These are phyloP conservation scores for Beauveria sp. DNA, from an alignment of 2,329 filamentous ascomycete species.

Conservation along the genomic window DNA sequence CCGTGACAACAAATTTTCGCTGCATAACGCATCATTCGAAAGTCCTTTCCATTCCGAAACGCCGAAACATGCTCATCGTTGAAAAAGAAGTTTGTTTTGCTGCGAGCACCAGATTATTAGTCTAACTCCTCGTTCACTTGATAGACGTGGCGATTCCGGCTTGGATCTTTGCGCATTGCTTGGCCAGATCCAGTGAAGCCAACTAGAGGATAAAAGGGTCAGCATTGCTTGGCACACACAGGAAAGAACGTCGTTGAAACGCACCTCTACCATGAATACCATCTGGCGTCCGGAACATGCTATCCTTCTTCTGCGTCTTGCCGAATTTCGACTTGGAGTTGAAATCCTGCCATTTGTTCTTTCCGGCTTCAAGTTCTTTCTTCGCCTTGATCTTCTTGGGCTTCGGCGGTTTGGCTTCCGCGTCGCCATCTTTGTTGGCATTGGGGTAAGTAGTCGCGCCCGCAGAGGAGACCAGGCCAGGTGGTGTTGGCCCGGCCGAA, in stretches of 20 bases:
- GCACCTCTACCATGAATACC: conserved; percentile 78
- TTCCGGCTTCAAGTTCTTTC: conserved; percentile 82
- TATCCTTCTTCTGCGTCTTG: conserved; percentile 72
- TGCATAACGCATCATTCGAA: not conserved
- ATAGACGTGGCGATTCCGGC: conserved; percentile 77
- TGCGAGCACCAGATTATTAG: conserved; percentile 33
- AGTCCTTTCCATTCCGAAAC: conserved; percentile 12
- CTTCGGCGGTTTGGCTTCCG: conserved; percentile 61
- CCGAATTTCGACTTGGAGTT: conserved; percentile 66
- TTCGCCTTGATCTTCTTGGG: conserved; percentile 88
- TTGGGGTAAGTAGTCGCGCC: conserved; percentile 53
- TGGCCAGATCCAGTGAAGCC: conserved; percentile 95
- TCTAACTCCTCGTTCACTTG: conserved; percentile 68
- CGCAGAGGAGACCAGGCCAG: conserved; percentile 43
- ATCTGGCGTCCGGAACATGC: conserved; percentile 93
- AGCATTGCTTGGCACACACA: not conserved
- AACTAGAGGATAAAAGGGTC: conserved; percentile 46
- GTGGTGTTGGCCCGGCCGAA: conserved; percentile 27
- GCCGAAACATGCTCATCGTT: conserved; percentile 12
- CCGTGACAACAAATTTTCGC: conserved; percentile 14
- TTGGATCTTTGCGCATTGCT: conserved; percentile 87
- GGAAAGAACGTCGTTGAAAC: conserved; percentile 15
- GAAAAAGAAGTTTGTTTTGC: conserved; percentile 16
- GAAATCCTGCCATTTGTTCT: conserved; percentile 94
- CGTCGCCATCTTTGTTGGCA: conserved; percentile 52